Evolutionary conservation across 208 protist species (phyloP), one percentile per base, ranked within the genome.

Genomic region (Crithidia acanthocephali): DNA sequence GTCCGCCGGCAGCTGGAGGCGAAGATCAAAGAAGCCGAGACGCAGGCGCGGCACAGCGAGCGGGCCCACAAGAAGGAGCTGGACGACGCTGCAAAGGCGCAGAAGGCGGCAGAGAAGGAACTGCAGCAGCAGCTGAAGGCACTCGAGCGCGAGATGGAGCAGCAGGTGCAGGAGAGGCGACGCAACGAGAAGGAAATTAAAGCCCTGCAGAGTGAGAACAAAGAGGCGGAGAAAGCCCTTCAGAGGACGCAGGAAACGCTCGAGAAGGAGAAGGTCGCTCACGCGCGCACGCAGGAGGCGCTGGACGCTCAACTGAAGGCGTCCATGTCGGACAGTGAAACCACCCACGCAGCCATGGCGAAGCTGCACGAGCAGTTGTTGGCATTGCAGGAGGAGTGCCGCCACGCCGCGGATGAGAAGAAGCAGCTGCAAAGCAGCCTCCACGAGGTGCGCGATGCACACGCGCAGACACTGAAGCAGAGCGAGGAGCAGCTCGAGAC

Each of bases 121-220:
- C 27, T 66, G 55, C 58, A 70, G 44, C 18, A 53, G 48, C 65
- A 71, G 23, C 32, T 70, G 5, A 66, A 50, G 37, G 50, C 59
- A 1, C 9, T 64, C 9, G 53, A 81, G 37, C 23, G 25, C 0
- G 37, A 72, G 33, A 11, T 53, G 23, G 55, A 62, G 20, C 45
- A 66, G 47, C 63, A 64, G 47, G 27, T 47, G 30, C 28, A 77
- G 23, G 44, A 68, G 22, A 61, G 50, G 23, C 62, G 40, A 45
- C 42, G 44, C 0, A 18, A 64, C 5, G 71, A 82, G 44, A 44
- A 70, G 32, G 63, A 58, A 35, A 60, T 70, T 25, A 55, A 48
- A 4, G 60, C 35, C 11, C 48, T 59, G 42, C 70, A 76, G 20
- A 44, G 25, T 10, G 57, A 71, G 37, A 50, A 42, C 0, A 62